These are phyloP conservation scores for Leptographium wingfieldii DNA, from an alignment of 2,329 filamentous ascomycete species.

Conservation along the genomic window DNA sequence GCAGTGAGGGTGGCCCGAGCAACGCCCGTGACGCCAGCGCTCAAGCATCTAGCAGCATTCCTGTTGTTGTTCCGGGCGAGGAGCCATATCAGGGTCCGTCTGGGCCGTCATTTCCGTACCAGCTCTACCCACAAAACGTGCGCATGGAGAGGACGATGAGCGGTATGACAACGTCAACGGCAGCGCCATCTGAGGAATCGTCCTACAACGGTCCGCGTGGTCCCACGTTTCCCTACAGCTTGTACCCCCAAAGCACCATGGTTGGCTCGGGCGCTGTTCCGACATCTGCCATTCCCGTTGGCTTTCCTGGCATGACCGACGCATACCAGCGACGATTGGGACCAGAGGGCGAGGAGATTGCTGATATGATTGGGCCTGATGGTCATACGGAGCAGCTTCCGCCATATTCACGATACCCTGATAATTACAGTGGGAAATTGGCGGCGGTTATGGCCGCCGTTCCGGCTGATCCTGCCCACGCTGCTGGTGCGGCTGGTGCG, in stretches of 20 bases:
- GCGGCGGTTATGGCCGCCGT: conserved; percentile 7
- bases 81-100: conserved; percentile 58
- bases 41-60: conserved; percentile 16
- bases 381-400: conserved; percentile 86
- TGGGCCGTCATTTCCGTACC: conserved; percentile 72
- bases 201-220: conserved; percentile 48
- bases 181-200: conserved; percentile 19
- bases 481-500: not conserved
- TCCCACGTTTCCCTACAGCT: conserved; percentile 72
- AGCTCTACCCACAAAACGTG: conserved; percentile 68
- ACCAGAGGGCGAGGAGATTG: conserved; percentile 74
- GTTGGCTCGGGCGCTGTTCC: conserved; percentile 35
- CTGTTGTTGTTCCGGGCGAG: conserved; percentile 21
- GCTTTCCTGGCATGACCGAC: conserved; percentile 56
- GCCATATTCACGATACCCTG: conserved; percentile 81
- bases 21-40: not conserved
- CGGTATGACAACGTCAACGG: conserved; percentile 36
- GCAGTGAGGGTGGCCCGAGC: conserved; percentile 16
- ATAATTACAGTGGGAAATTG: conserved; percentile 52
- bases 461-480: not conserved
- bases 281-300: conserved; percentile 44
- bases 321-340: conserved; percentile 62
- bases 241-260: conserved; percentile 73
- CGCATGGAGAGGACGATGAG: conserved; percentile 66
- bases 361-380: conserved; percentile 74